Conservation (phyloP, 2,329 filamentous ascomycete species). For the Aureobasidium pullulans region DNA sequence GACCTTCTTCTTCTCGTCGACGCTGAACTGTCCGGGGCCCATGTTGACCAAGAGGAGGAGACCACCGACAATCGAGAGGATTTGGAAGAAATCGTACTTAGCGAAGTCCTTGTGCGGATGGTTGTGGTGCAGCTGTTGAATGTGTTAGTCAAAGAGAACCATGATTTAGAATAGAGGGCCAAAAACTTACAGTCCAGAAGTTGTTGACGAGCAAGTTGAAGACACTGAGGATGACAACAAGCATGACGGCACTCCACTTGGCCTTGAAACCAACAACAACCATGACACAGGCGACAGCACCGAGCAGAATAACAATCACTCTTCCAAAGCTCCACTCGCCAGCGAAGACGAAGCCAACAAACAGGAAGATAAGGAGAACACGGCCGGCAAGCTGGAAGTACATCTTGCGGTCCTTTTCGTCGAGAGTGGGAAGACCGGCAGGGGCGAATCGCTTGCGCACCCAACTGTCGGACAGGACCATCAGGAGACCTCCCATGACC, state of each 20-base stretch:
- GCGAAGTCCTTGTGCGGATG: conserved; percentile 99
- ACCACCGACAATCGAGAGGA: conserved; percentile 94
- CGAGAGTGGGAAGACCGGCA: conserved; percentile 83
- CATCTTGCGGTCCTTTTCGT: conserved; percentile 99
- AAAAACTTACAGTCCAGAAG: conserved; percentile 85
- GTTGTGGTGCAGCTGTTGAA: conserved; percentile 75
- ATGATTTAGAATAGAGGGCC: background rate
- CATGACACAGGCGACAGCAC: conserved; percentile 91
- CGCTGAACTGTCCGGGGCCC: conserved; percentile 93
- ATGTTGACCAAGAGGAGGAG: conserved; percentile 96
- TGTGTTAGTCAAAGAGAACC: background rate
- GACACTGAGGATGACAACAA: conserved; percentile 89
- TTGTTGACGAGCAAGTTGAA: conserved; percentile 99
- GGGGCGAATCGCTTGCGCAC: conserved; percentile 96
- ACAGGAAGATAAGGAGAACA: conserved; percentile 94
- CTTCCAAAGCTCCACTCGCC: conserved; percentile 89
- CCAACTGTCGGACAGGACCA: conserved; percentile 98
- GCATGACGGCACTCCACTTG: conserved; percentile 93
- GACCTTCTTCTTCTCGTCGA: conserved; percentile 99
- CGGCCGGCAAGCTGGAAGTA: conserved; percentile 98
- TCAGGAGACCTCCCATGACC: conserved; percentile 91
- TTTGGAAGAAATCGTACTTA: conserved; percentile 99
- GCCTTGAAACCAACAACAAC: conserved; percentile 99
- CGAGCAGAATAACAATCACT: conserved; percentile 74
- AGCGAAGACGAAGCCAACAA: conserved; percentile 91